These are phyloP conservation scores for Lupinus albus DNA, from an alignment of 306 rosid genomes.

Conservation along the genomic window DNA sequence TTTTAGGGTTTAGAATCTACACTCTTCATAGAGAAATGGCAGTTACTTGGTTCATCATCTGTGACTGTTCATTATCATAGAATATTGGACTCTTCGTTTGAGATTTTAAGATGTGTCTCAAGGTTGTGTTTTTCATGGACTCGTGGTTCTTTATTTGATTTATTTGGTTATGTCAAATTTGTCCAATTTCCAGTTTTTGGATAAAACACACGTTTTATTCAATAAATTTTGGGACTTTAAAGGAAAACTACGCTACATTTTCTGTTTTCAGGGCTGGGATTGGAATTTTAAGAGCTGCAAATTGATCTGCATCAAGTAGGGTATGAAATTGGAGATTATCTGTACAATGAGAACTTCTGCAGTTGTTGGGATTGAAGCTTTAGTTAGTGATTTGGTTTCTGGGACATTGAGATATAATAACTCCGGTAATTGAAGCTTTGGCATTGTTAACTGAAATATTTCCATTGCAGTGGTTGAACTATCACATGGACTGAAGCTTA, in stretches of 20 bases:
- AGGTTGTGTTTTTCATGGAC: constrained; percentile 59
- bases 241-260: constrained; percentile 57
- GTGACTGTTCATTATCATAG: constrained; percentile 49
- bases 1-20: no score
- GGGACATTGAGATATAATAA: constrained; percentile 33
- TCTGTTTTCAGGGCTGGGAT: constrained; percentile 75
- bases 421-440: no score
- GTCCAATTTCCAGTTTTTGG: constrained; percentile 48
- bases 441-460: constrained; percentile 67
- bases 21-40: no score
- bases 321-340: constrained; percentile 45
- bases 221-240: constrained; percentile 50
- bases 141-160: constrained; percentile 74
- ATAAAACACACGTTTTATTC: constrained; percentile 47
- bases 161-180: constrained; percentile 73
- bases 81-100: constrained; percentile 61
- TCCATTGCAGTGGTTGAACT: constrained; percentile 63
- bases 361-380: constrained; percentile 54
- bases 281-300: constrained; percentile 66
- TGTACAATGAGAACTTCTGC: constrained; percentile 54
- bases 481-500: constrained; percentile 37
- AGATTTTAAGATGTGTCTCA: constrained; percentile 60
- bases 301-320: constrained; percentile 49
- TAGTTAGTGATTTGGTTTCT: constrained; percentile 53
- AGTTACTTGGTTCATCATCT: constrained; percentile 49